Evolutionary conservation across 139 green algal species (phyloP), one percentile per base, ranked within the genome.

Genomic region (Pedinophyceae sp.): DNA sequence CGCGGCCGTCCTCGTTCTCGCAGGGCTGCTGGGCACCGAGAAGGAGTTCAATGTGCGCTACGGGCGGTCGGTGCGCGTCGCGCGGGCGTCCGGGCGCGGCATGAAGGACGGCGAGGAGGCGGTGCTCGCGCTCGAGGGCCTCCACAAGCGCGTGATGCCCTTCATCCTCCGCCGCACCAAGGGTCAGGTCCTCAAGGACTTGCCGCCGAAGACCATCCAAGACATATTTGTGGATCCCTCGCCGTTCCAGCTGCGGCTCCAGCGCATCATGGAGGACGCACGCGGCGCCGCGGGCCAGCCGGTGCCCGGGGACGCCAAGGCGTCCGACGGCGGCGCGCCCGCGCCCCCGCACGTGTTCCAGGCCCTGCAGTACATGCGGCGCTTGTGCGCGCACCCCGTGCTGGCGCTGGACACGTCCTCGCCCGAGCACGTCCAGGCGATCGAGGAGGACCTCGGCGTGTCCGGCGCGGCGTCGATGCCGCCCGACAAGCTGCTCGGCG

Each of bases 141-240:
- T 97, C 58, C 89, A 97, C 69, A 86, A 80, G 57, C 78, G 86
- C 67, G 71, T 97, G 47, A 93, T 85, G 76, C 91, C 91, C 0
- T 98, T 98, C 62, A 63, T 98, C 3, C 67, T 98, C 61, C 66
- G 90, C 17, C 74, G 88, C 26, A 98, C 87, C 54, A 98, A 98
- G 72, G 85, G 88, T n/a, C 70, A 89, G 52, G 88, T 96, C 47
- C 70, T 97, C 22, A 65, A 74, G 6, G 88, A 96, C 64, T 71
- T 97, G 57, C 89, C 89, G 1, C 89, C 87, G 59, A 98, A 97
- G 68, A 94, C 93, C 54, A 72, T 98, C 16, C 81, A 93, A 62
- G 90, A 96, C 64, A 64, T 97, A 20, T 77, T 81, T 29, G 85
- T 79, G 46, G 74, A 90, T n/a, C 69, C 92, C 1, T 79, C 66